A percentile compares a stretch with the other conserved stretches of the same genome.
Evolutionary conservation across 306 rosid genomes (phyloP).

Genomic region (Oxytropis ochrocephala): DNA sequence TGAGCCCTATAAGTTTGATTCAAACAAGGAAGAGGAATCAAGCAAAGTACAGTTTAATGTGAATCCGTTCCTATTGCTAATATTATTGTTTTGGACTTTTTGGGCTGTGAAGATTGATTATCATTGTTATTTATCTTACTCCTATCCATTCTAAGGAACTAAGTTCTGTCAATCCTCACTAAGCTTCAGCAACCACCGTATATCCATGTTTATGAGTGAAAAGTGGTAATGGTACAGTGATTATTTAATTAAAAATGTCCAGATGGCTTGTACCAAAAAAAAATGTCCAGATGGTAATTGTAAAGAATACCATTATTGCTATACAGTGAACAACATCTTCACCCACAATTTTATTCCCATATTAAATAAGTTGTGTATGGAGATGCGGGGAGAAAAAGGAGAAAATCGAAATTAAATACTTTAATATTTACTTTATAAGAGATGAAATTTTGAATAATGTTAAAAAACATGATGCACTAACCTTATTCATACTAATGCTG

Average conservation of each 20-base stretch:
- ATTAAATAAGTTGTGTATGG: too few relatives aligned
- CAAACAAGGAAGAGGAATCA: neutral
- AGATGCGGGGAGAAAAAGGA: neutral
- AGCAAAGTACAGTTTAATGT: constrained; percentile 5
- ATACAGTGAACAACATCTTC: neutral
- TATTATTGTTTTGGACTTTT: neutral
- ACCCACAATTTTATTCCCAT: neutral
- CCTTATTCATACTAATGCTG: neutral
- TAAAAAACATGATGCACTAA: neutral
- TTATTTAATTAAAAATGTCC: neutral
- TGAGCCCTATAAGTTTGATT: neutral
- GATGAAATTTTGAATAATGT: neutral
- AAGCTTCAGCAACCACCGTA: constrained; percentile 11
- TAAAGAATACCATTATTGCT: neutral
- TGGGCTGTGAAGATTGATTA: neutral
- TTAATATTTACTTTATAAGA: neutral
- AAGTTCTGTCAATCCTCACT: constrained; percentile 3
- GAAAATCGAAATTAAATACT: neutral
- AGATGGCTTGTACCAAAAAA: too few relatives aligned
- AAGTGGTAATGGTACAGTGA: neutral
- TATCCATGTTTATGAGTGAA: neutral
- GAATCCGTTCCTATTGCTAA: neutral
- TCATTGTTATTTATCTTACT: constrained; percentile 3
- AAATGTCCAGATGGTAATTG: neutral
- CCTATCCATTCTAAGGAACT: neutral